Evolutionary conservation across 2,329 filamentous ascomycete genomes (phyloP), one percentile per base, ranked within the genome.

Genomic region (Trichoderma oligosporum): DNA sequence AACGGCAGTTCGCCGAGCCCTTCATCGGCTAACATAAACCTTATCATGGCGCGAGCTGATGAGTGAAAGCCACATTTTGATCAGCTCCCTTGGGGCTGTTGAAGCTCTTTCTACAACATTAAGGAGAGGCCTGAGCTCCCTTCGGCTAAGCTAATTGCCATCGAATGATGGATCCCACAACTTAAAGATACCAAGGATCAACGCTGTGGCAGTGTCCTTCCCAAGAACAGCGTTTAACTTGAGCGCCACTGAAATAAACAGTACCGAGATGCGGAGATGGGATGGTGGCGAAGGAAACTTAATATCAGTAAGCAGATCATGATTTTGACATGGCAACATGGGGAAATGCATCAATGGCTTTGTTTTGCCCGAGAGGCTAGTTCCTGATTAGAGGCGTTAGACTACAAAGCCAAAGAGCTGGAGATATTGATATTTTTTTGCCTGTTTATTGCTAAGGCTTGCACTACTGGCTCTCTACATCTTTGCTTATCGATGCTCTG

Each of bases 381-480:
- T 55, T 55, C 52, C 52, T 55, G 52, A 22, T 45, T 22, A 46
- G 52, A 55, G 52, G 52, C 52, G 52, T 46, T 36, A 45, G 41
- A 55, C 52, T 38, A 25, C 11, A 27, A 38, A 54, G 39, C 51
- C 45, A 42, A 44, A 38, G 18, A 36, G 16, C 24, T 46, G 41
- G 22, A 22, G n/a, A 18, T 45, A 27, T n/a, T n/a, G 25, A 22
- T 55, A 38, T 24, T 11, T 31, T 55, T 16, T 27, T 45, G 20
- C 20, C 25, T 31, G 52, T 16, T 33, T 45, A 41, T 45, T 20
- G 27, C 20, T n/a, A 36, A 44, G 29, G 46, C 33, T 38, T 25
- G 27, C 33, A 11, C 29, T 18, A 27, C 11, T 24, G 39, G 20
- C 5, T n/a, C n/a, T n/a, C 7, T 16, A 12, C 12, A 5, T 4